Base-by-base conservation (phyloP, 305 asterid genomes). In the Euphrasia arctica region DNA sequence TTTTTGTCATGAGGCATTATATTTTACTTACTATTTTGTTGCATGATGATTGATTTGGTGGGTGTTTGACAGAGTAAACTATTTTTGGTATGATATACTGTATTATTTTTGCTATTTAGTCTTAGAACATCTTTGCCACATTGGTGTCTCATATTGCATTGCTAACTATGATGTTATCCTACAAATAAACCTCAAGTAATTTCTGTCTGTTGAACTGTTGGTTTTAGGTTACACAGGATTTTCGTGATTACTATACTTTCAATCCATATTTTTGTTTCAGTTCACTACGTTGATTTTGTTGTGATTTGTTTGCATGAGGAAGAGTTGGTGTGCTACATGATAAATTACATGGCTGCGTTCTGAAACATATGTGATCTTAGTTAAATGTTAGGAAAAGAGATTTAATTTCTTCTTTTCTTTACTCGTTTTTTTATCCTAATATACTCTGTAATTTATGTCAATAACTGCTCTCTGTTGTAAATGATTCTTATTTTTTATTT, bases 391-490 rank as follows among this genome's bases (percentile, higher is more conserved):
- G 4, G 56, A 51, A 51, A 51, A 51, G 56, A 47, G 52, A n/a
- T 47, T 47, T 47, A n/a, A 18, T 47, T 47, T 47, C 15, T 47
- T 49, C 55, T 51, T 13, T 51, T 51, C 11, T 5, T 51, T 15
- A 51, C 56, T 15, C 56, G 8, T 51, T 15, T 51, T 51, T 51
- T n/a, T 7, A 13, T 51, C 15, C 15, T 14, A 12, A 50, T n/a
- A 15, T 1, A 49, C 55, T 4, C 5, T 50, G 9, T 4, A 50
- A 13, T 50, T 50, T 5, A 14, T 50, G 56, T 50, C 39, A 43
- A 42, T 54, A 32, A 50, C 31, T 31, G 62, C 22, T 54, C 45
- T 34, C 42, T 70, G 9, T 13, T 18, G 18, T 14, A 50, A 50
- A 50, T 50, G 18, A 50, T 50, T 2, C 18, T 15, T 18, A 14